Percentiles rank a stretch among this genome's conserved stretches.
phyloP scores from a whole-genome alignment of 2,329 filamentous ascomycete species.

The Apiospora saccharicola region DNA sequence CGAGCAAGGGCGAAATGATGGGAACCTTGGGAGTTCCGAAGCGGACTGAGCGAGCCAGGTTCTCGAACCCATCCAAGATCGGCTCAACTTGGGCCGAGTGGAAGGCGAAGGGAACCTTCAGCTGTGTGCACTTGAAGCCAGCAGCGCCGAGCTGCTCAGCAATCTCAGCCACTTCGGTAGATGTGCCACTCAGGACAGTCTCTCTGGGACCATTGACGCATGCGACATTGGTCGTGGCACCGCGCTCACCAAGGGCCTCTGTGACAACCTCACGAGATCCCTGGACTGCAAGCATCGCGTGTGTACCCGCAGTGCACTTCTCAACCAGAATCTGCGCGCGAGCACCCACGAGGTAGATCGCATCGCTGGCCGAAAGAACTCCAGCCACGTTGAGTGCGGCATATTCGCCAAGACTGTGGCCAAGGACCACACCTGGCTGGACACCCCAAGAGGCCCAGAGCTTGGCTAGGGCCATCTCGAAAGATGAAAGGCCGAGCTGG shows the following conservation, averaged over 20 bases:
- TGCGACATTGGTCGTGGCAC: slow-evolving; percentile 58
- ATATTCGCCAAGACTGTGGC: slow-evolving; percentile 76
- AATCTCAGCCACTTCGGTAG: slow-evolving; percentile 48
- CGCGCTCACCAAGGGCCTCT: slow-evolving; percentile 55
- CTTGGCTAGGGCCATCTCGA: slow-evolving; percentile 64
- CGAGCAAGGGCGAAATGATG: slow-evolving; percentile 73
- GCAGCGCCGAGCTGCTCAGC: slow-evolving; percentile 52
- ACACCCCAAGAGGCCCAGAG: slow-evolving; percentile 66
- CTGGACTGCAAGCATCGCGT: slow-evolving; percentile 63
- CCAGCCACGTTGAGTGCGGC: slow-evolving; percentile 75
- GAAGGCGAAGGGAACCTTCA: slow-evolving; percentile 73
- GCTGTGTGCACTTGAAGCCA: slow-evolving; percentile 66
- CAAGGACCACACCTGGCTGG: slow-evolving; percentile 61
- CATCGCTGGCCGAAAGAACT: slow-evolving; percentile 73
- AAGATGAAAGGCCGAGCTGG: slow-evolving; percentile 61
- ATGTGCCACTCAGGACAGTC: slow-evolving; percentile 71
- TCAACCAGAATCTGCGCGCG: slow-evolving; percentile 71
- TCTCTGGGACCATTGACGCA: slow-evolving; percentile 81
- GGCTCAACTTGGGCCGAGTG: slow-evolving; percentile 71
- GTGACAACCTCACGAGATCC: slow-evolving; percentile 59
- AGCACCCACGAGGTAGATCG: slow-evolving; percentile 74
- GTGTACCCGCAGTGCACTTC: slow-evolving; percentile 70
- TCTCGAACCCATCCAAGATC: slow-evolving; percentile 67
- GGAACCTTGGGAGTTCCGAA: slow-evolving; percentile 65
- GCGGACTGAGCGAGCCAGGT: slow-evolving; percentile 56